These are phyloP conservation scores for Penicillium malachiteum DNA, from an alignment of 495 filamentous ascomycete genomes.

Conservation along the genomic window DNA sequence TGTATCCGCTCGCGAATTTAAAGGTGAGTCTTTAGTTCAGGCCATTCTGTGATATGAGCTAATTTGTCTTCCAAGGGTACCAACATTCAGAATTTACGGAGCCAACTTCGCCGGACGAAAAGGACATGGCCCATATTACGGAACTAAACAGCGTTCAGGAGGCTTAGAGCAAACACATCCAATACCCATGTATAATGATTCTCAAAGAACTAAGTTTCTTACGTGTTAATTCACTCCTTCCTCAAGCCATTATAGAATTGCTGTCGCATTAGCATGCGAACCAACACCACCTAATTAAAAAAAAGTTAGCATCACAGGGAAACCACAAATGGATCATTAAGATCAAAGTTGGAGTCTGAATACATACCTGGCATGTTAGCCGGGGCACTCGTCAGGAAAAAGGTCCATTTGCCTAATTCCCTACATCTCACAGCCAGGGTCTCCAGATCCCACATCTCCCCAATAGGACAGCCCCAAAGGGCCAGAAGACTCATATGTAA, in stretches of 20 bases:
- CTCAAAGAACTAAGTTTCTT: not conserved
- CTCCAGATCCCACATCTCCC: conserved; percentile 63
- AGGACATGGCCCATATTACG: not conserved
- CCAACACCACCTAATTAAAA: conserved; percentile 18
- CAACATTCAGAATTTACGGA: not conserved
- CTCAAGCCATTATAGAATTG: conserved; percentile 42
- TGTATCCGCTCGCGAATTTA: not conserved
- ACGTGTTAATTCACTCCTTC: not conserved
- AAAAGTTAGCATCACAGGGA: conserved; percentile 1
- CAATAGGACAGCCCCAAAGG: conserved; percentile 62
- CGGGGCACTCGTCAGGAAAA: conserved; percentile 64
- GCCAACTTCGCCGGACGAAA: not conserved
- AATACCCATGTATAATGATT: not conserved
- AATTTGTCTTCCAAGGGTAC: not conserved
- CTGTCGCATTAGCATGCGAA: conserved; percentile 36
- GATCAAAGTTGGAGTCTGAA: not conserved
- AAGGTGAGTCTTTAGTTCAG: not conserved
- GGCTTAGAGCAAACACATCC: too few relatives aligned
- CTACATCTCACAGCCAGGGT: conserved; percentile 45
- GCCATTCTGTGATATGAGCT: not conserved
- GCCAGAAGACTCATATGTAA: conserved; percentile 65
- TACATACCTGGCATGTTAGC: conserved; percentile 52
- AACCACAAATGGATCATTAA: not conserved
- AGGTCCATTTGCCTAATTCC: conserved; percentile 58
- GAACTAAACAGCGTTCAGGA: not conserved